Evolutionary conservation across 1,284 basidiomycete genomes (phyloP).

Genomic region (Agaricales sp.): DNA sequence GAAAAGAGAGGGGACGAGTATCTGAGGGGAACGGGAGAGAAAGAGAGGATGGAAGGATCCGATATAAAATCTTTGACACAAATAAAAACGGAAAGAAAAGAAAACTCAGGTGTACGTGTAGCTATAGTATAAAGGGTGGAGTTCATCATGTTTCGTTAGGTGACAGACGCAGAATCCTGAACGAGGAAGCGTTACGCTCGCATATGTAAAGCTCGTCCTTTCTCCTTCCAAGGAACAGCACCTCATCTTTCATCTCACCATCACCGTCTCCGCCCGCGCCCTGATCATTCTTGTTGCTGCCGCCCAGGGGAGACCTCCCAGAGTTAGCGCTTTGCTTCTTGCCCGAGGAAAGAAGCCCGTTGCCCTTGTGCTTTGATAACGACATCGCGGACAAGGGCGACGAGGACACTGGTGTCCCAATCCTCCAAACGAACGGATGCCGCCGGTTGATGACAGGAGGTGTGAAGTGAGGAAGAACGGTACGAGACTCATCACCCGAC

Average conservation of each 20-base stretch:
- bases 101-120: neutral
- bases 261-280: constrained; percentile 39
- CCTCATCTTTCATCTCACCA: constrained; percentile 51
- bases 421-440: constrained; percentile 67
- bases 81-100: no score
- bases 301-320: constrained; percentile 14
- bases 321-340: constrained; percentile 31
- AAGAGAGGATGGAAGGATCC: no score
- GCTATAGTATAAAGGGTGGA: neutral
- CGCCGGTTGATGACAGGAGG: constrained; percentile 53
- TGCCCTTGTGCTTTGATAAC: constrained; percentile 24
- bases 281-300: constrained; percentile 35
- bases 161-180: constrained; percentile 62
- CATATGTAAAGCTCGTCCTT: constrained; percentile 70
- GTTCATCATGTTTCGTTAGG: constrained; percentile 19
- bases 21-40: no score
- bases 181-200: constrained; percentile 61
- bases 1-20: no score
- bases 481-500: constrained; percentile 68
- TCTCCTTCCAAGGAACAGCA: constrained; percentile 66
- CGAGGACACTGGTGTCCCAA: constrained; percentile 53
- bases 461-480: constrained; percentile 54
- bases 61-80: no score
- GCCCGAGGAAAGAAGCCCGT: constrained; percentile 18
- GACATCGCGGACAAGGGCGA: constrained; percentile 22